phyloP scores from a whole-genome alignment of 768 basidiomycete species.

The Lepiota brunneoincarnata region DNA sequence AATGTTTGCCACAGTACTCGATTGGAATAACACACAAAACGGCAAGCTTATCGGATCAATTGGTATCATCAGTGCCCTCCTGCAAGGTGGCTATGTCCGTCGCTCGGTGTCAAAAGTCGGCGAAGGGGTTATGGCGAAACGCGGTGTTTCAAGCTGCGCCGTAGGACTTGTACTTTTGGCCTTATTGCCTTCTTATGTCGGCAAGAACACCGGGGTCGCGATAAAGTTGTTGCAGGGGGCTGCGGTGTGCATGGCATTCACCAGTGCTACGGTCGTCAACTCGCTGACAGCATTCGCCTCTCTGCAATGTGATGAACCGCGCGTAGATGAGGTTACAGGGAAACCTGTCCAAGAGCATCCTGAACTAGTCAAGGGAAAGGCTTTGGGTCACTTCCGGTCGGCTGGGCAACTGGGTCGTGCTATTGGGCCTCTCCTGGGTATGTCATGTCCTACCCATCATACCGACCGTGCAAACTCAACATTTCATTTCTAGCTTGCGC shows the following conservation, averaged over 20 bases:
- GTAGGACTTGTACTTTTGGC: conserved; percentile 71
- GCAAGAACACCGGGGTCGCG: conserved; percentile 38
- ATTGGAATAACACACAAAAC: conserved; percentile 89
- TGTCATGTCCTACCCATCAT: conserved; percentile 19
- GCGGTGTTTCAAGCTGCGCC: conserved; percentile 75
- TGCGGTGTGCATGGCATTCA: conserved; percentile 86
- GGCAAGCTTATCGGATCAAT: conserved; percentile 84
- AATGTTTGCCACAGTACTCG: conserved; percentile 54
- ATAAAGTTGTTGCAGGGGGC: conserved; percentile 61
- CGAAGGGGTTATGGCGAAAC: conserved; percentile 79
- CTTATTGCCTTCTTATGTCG: conserved; percentile 56
- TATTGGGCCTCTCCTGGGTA: conserved; percentile 87
- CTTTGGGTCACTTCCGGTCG: conserved; percentile 83
- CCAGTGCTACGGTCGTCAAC: conserved; percentile 94
- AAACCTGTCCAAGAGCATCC: conserved; percentile 57
- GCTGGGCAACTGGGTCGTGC: conserved; percentile 95
- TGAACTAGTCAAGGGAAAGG: conserved; percentile 78
- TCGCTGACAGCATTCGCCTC: conserved; percentile 90
- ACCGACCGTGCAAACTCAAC: conserved; percentile 15
- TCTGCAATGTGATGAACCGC: conserved; percentile 80
- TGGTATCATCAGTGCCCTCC: conserved; percentile 83
- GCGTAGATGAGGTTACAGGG: conserved; percentile 51
- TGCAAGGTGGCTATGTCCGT: conserved; percentile 95
- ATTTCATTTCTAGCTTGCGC: conserved; percentile 62
- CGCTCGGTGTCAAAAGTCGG: conserved; percentile 71